Evolutionary conservation across 495 filamentous ascomycete genomes (phyloP).

Genomic region (Corynascus novoguineensis): DNA sequence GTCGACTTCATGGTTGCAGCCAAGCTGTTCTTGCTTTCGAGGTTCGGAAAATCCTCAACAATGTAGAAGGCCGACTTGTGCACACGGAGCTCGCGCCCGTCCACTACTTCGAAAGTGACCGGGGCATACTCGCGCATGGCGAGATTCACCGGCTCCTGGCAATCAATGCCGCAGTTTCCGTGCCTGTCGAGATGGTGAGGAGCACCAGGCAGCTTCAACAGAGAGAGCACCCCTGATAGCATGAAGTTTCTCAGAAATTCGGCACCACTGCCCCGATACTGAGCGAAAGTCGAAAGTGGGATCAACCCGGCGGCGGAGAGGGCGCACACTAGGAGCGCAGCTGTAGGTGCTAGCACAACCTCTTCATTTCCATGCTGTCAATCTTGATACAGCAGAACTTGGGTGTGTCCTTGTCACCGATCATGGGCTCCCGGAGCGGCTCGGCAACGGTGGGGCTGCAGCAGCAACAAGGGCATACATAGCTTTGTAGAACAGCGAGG

Average conservation of each 20-base stretch:
- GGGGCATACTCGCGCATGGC: neutral
- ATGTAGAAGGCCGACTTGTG: conserved; percentile 11
- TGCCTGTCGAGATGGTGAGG: conserved; percentile 17
- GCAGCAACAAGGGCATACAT: conserved; percentile 10
- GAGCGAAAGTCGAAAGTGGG: conserved; percentile 6
- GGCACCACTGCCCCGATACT: conserved; percentile 16
- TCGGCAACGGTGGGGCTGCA: conserved; percentile 12
- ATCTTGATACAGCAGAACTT: conserved; percentile 18
- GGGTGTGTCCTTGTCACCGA: neutral
- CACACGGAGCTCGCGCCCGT: conserved; percentile 14
- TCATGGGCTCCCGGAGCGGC: conserved; percentile 10
- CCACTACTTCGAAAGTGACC: neutral
- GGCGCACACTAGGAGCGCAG: conserved; percentile 21
- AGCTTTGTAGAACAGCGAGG: conserved; percentile 9
- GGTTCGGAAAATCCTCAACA: conserved; percentile 1
- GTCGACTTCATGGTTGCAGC: neutral
- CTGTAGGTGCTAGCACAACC: conserved; percentile 18
- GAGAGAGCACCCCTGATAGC: conserved; percentile 13
- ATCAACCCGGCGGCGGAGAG: conserved; percentile 8
- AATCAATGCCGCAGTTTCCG: conserved; percentile 17
- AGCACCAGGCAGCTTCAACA: conserved; percentile 16
- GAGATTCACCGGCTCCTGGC: conserved; percentile 5
- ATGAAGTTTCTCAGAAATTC: conserved; percentile 6
- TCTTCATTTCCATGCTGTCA: conserved; percentile 4
- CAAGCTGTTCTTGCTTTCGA: neutral